Percentiles rank a stretch among this genome's conserved stretches.
These are phyloP conservation scores for Cnidoscolus chayamansa DNA, from an alignment of 441 rosid genomes.

Conservation along the genomic window DNA sequence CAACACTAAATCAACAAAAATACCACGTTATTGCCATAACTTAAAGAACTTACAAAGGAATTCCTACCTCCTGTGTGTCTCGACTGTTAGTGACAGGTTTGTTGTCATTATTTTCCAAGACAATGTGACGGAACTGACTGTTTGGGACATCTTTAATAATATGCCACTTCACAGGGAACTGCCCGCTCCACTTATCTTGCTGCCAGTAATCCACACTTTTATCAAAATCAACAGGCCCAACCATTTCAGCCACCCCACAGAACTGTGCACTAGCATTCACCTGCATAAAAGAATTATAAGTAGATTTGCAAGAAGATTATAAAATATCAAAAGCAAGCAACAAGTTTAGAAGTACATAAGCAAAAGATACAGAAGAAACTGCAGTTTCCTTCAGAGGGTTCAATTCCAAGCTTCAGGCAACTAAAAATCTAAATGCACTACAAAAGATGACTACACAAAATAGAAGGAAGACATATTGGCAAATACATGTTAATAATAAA, in stretches of 20 bases:
- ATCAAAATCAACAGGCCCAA: slow-evolving; percentile 71
- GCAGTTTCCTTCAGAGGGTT: background rate
- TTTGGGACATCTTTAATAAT: slow-evolving; percentile 74
- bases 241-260: slow-evolving; percentile 82
- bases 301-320: slow-evolving; percentile 10
- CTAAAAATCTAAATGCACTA: background rate
- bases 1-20: background rate
- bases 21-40: background rate
- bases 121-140: slow-evolving; percentile 60
- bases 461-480: too few relatives aligned
- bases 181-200: slow-evolving; percentile 84
- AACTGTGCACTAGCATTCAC: slow-evolving; percentile 83
- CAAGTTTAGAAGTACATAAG: slow-evolving; percentile 10
- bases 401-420: background rate
- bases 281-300: slow-evolving; percentile 36
- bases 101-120: slow-evolving; percentile 69
- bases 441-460: background rate
- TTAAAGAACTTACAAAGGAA: background rate
- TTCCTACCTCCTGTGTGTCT: slow-evolving; percentile 73
- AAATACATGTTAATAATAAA: too few relatives aligned
- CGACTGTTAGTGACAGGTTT: slow-evolving; percentile 83
- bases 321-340: background rate
- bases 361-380: background rate
- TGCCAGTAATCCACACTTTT: slow-evolving; percentile 70
- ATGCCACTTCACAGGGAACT: slow-evolving; percentile 79